Evolutionary conservation across 441 rosid genomes (phyloP).

Genomic region (Adansonia rubrostipa): DNA sequence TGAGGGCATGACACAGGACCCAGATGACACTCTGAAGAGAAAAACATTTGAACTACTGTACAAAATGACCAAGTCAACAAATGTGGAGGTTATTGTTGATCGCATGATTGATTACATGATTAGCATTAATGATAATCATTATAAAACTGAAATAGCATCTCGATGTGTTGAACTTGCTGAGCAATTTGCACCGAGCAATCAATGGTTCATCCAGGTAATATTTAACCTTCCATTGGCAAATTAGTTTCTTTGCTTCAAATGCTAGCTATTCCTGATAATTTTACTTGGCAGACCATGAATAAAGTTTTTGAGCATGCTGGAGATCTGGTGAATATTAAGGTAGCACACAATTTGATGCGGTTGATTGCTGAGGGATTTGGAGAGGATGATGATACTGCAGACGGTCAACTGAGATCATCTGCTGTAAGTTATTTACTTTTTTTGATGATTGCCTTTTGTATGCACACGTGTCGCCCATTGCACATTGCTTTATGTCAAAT

Average conservation of each 20-base stretch:
- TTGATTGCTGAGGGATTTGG: conserved; percentile 98
- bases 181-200: conserved; percentile 97
- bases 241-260: conserved; percentile 18
- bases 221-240: conserved; percentile 25
- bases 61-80: conserved; percentile 96
- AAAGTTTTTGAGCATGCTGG: conserved; percentile 98
- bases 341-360: conserved; percentile 95
- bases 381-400: conserved; percentile 86
- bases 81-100: conserved; percentile 95
- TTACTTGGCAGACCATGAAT: conserved; percentile 77
- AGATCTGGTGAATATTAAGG: conserved; percentile 87
- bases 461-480: not conserved
- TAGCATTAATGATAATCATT: conserved; percentile 86
- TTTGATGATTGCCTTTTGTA: conserved; percentile 25
- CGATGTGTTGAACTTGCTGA: conserved; percentile 95
- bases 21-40: conserved; percentile 94
- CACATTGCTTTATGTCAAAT: not conserved
- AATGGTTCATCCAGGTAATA: conserved; percentile 93
- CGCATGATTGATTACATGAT: conserved; percentile 99
- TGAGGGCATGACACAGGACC: conserved; percentile 63
- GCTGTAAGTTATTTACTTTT: conserved; percentile 63
- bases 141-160: conserved; percentile 95
- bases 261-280: conserved; percentile 23
- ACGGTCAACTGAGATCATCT: conserved; percentile 84
- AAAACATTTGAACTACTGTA: conserved; percentile 90